A percentile compares a stretch with the other conserved stretches of the same genome.
Evolutionary conservation across 805 yeast genomes (phyloP).

Genomic region (Metschnikowia anglica): DNA sequence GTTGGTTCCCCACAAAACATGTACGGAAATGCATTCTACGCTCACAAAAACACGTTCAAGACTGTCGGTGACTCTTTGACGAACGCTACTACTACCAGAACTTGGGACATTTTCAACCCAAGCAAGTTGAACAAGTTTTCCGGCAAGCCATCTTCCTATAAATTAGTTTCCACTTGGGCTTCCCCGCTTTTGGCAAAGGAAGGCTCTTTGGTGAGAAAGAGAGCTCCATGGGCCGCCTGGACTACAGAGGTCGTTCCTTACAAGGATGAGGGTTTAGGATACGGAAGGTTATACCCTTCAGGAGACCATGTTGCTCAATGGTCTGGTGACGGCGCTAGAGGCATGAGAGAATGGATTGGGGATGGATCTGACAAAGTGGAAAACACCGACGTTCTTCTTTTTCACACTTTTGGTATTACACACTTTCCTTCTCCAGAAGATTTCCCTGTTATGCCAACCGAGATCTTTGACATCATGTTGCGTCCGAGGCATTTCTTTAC

Average conservation of each 20-base stretch:
- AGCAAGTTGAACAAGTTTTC: constrained; percentile 63
- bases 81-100: constrained; percentile 61
- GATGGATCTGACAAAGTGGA: constrained; percentile 58
- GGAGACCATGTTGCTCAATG: constrained; percentile 77
- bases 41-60: constrained; percentile 64
- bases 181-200: constrained; percentile 72
- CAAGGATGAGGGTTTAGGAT: constrained; percentile 49
- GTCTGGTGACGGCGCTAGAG: constrained; percentile 65
- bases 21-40: constrained; percentile 75
- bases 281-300: constrained; percentile 72
- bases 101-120: constrained; percentile 80
- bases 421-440: constrained; percentile 90
- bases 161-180: constrained; percentile 71
- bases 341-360: constrained; percentile 69
- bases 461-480: constrained; percentile 69
- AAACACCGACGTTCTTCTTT: constrained; percentile 69
- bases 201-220: constrained; percentile 71
- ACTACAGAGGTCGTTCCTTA: constrained; percentile 70
- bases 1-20: constrained; percentile 67
- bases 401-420: constrained; percentile 82
- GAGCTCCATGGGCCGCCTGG: constrained; percentile 80
- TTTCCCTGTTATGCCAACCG: constrained; percentile 88
- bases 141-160: constrained; percentile 73
- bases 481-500: constrained; percentile 79
- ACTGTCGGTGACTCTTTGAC: constrained; percentile 67